Evolutionary conservation across 1,139 yeast species (phyloP).

Genomic region (Geotrichum histeridarum): DNA sequence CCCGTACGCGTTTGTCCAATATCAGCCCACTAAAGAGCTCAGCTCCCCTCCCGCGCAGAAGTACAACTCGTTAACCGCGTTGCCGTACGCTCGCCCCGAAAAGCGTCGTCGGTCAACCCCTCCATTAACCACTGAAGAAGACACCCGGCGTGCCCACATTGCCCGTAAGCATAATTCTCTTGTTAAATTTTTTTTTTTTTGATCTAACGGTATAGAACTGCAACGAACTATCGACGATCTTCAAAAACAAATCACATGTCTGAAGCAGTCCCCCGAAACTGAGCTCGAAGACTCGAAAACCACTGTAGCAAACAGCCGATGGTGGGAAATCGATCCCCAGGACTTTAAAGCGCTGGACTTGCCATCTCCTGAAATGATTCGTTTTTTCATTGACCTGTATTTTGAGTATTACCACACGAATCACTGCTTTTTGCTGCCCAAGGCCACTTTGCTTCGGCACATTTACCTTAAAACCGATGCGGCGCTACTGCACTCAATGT

Average conservation of each 20-base stretch:
- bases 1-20: constrained; percentile 4
- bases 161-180: background rate
- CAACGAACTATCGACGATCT: constrained; percentile 8
- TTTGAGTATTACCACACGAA: constrained; percentile 47
- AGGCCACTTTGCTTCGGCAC: constrained; percentile 36
- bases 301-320: constrained; percentile 17
- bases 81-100: background rate
- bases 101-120: background rate
- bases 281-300: background rate
- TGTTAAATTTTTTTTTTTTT: background rate
- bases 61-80: background rate
- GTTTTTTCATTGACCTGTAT: constrained; percentile 44
- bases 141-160: constrained; percentile 3
- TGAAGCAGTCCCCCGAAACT: background rate
- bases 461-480: constrained; percentile 40
- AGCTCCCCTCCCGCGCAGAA: background rate
- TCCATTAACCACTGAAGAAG: constrained; percentile 8
- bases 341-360: constrained; percentile 39
- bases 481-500: constrained; percentile 46
- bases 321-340: constrained; percentile 21
- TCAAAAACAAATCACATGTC: constrained; percentile 1
- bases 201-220: constrained; percentile 1
- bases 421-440: constrained; percentile 46
- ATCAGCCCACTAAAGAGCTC: background rate
- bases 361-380: constrained; percentile 43